Evolutionary conservation across 2,329 filamentous ascomycete species (phyloP), one percentile per base, ranked within the genome.

Genomic region (Amauroascus verrucosus): DNA sequence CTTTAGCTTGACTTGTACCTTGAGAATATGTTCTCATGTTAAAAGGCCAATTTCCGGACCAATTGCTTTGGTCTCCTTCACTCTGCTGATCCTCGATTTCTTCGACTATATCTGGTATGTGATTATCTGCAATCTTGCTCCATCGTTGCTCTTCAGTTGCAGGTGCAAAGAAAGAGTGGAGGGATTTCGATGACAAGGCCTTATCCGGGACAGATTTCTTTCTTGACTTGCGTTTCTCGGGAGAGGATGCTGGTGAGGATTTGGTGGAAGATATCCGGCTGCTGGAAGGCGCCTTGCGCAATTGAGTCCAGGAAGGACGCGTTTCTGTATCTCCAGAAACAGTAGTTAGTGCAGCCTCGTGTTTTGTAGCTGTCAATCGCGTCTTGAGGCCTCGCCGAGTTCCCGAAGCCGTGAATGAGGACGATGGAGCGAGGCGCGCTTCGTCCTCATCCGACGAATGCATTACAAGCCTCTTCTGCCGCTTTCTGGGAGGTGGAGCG

Each of bases 131-230:
- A 24, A 48, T 14, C 24, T 54, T 54, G 50, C 43, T 63, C 68
- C 68, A 70, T 65, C 68, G 63, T 52, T 72, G 66, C 41, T 68
- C 65, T 30, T 70, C 65, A 18, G 62, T 67, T n/a, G 66, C 64
- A 32, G 67, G 64, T 13, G 61, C 61, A 51, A 74, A 74, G 57
- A 72, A 73, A n/a, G 57, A 65, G 40, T 71, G 67, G 13, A 75
- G 56, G 1, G 71, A 70, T 47, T 65, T 70, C 3, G 62, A 59
- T 44, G 63, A 63, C 3, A 61, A 59, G 43, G 63, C 62, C 4
- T 57, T 53, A 26, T 52, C 58, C 43, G 40, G 18, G 5, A 28
- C 30, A 6, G 53, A 16, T 24, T 37, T 41, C 8, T 55, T 64
- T 48, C 58, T 63, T 41, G 59, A 43, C 9, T 52, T 49, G n/a